Evolutionary conservation across 805 yeast species (phyloP).

Genomic region (Hanseniaspora nectarophila): DNA sequence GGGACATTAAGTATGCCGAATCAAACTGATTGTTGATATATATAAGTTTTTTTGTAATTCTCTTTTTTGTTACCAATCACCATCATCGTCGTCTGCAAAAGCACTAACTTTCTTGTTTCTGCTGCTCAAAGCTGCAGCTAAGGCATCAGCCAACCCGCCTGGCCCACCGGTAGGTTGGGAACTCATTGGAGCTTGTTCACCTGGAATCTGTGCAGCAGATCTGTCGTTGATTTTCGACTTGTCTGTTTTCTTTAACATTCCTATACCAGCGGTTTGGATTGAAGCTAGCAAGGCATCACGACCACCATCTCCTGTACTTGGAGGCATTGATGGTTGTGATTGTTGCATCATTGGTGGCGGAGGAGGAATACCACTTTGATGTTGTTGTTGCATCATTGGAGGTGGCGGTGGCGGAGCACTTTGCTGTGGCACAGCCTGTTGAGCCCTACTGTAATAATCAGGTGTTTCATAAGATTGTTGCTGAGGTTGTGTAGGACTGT

Average conservation of each 20-base stretch:
- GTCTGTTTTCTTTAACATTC: constrained; percentile 61
- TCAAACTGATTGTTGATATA: not conserved
- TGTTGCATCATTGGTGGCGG: constrained; percentile 11
- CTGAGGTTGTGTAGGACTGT: constrained; percentile 1
- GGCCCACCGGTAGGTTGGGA: constrained; percentile 41
- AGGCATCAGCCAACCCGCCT: constrained; percentile 68
- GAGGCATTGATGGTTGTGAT: constrained; percentile 16
- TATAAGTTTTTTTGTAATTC: not conserved
- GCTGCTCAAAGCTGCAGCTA: constrained; percentile 71
- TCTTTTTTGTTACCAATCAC: constrained; percentile 44
- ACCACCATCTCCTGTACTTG: constrained; percentile 38
- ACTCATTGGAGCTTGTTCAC: not conserved
- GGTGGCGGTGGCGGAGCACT: constrained; percentile 22
- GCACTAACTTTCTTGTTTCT: constrained; percentile 72
- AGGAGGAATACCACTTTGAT: constrained; percentile 16
- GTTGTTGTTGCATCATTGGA: constrained; percentile 23
- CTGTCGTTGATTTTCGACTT: constrained; percentile 75
- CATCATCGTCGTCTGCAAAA: constrained; percentile 73
- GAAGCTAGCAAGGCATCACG: constrained; percentile 80
- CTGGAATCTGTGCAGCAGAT: constrained; percentile 57
- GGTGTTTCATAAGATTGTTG: constrained; percentile 16
- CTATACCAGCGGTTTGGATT: constrained; percentile 68
- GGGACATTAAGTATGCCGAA: constrained; percentile 26
- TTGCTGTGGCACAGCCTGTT: not conserved
- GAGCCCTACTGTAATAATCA: constrained; percentile 7